Evolutionary conservation across 768 basidiomycete genomes (phyloP), one percentile per base, ranked within the genome.

Genomic region (Collybia sordida): DNA sequence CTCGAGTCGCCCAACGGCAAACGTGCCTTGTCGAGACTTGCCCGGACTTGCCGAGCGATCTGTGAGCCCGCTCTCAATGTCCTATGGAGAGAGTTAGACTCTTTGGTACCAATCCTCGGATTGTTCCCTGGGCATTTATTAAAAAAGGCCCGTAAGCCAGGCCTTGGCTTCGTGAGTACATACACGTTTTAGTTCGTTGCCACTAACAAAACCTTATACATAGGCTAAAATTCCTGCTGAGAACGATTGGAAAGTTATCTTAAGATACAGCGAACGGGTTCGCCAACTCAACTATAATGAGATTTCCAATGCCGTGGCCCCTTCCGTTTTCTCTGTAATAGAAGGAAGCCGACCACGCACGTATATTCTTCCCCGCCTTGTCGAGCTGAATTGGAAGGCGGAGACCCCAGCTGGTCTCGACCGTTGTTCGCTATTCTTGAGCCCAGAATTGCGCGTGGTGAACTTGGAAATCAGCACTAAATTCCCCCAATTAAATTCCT

Each of bases 11-110:
- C 87, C 4, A 80, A 76, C 55, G 89, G 89, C 31, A 81, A 77
- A 54, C 83, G 86, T 42, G 74, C 81, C 38, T 67, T 90, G 51
- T 84, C 86, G 43, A 76, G 88, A 60, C 72, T 91, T 57, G 81
- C 88, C 42, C 77, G 89, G 46, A 89, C 88, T 40, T 90, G 88
- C 68, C 81, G 77, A 54, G 80, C 83, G n/a, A 71, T 89, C 63
- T 81, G 76, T 56, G 87, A 86, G 56, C 86, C 86, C 12, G 81
- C 83, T n/a, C 61, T 90, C 57, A 72, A 83, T 62, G 70, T 84
- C 42, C 73, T 91, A 24, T 91, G 89, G 89, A 81, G 78, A 62
- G 89, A 91, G 59, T 69, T 91, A 49, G 88, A 90, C 64, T 87
- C 86, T 11, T 72, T 90, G 51, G 68, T 82, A 40, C 89, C 89